Evolutionary conservation across 1,139 yeast genomes (phyloP).

Genomic region (Yamadazyma atlantica): DNA sequence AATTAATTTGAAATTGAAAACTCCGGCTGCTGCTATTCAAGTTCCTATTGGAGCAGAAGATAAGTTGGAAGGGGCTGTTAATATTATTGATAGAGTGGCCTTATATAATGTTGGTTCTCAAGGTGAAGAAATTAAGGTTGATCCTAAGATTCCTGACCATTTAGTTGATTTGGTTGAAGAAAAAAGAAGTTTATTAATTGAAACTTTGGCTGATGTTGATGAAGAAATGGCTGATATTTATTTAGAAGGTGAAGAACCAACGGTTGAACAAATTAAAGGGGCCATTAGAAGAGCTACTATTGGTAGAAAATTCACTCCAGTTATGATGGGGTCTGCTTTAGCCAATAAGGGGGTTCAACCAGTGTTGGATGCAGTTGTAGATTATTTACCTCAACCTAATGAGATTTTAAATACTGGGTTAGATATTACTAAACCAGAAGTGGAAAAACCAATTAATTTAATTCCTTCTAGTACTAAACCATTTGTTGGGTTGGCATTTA

Average conservation of each 20-base stretch:
- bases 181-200: conserved; percentile 79
- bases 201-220: conserved; percentile 95
- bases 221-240: conserved; percentile 94
- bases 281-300: conserved; percentile 97
- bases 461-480: conserved; percentile 75
- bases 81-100: conserved; percentile 84
- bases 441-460: conserved; percentile 64
- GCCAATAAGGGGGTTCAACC: conserved; percentile 96
- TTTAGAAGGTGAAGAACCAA: conserved; percentile 87
- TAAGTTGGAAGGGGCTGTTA: conserved; percentile 83
- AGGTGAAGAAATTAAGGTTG: conserved; percentile 70
- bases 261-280: conserved; percentile 72
- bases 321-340: conserved; percentile 95
- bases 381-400: conserved; percentile 91
- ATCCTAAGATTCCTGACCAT: conserved; percentile 70
- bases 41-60: conserved; percentile 96
- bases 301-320: conserved; percentile 96
- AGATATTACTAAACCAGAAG: conserved; percentile 54
- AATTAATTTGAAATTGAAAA: conserved; percentile 78
- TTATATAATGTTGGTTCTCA: conserved; percentile 89
- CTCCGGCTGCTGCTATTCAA: conserved; percentile 96
- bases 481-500: conserved; percentile 95
- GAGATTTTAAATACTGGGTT: conserved; percentile 89
- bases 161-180: conserved; percentile 76
- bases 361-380: conserved; percentile 94